Conservation (phyloP, 2,329 filamentous ascomycete species). For the Fusarium phyllophilum region DNA sequence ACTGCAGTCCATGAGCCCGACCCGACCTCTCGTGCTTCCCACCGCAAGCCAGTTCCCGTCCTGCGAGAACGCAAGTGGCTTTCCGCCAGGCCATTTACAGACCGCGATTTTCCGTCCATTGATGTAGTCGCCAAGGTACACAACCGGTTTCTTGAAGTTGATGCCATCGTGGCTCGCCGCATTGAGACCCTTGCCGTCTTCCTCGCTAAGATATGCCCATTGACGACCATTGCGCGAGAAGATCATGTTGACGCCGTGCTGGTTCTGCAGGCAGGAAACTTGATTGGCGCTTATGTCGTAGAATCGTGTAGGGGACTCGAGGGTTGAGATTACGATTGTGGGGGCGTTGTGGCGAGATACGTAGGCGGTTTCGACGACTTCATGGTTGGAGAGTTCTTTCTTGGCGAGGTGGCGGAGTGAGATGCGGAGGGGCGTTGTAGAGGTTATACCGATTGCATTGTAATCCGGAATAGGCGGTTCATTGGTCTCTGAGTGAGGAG, state of each 20-base stretch:
- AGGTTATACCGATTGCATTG: conserved; percentile 42
- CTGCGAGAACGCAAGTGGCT: conserved; percentile 40
- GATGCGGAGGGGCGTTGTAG: conserved; percentile 39
- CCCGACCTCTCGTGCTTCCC: conserved; percentile 32
- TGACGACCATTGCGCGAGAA: conserved; percentile 34
- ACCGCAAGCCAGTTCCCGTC: conserved; percentile 41
- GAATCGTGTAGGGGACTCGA: conserved; percentile 42
- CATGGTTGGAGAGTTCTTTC: conserved; percentile 41
- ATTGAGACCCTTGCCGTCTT: conserved; percentile 38
- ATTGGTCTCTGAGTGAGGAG: conserved; percentile 37
- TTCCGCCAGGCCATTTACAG: conserved; percentile 36
- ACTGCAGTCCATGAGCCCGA: conserved; percentile 38
- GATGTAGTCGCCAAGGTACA: conserved; percentile 40
- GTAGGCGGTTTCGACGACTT: conserved; percentile 38
- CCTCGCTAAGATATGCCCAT: conserved; percentile 43
- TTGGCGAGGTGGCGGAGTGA: conserved; percentile 42
- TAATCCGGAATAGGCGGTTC: conserved; percentile 40
- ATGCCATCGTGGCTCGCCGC: conserved; percentile 35
- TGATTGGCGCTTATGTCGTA: conserved; percentile 39
- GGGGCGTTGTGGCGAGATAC: conserved; percentile 30
- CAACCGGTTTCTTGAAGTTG: conserved; percentile 37
- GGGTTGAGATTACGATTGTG: conserved; percentile 39
- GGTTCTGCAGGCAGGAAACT: conserved; percentile 31
- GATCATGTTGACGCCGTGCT: conserved; percentile 41
- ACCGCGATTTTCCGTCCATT: conserved; percentile 32